Conservation (phyloP, 1,284 basidiomycete species). For the Puccinia triticina region DNA sequence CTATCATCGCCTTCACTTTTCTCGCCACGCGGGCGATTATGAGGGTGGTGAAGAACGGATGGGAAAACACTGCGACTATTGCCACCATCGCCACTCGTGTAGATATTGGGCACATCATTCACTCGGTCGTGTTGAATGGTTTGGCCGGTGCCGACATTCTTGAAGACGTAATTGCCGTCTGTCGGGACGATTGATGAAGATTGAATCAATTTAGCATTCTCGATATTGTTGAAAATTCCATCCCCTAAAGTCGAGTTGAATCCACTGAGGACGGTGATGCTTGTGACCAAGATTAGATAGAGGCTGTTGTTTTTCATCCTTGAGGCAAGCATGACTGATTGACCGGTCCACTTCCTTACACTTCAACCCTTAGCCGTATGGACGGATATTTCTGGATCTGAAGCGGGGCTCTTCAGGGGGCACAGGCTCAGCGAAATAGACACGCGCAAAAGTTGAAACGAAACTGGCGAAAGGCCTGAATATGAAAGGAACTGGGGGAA, state of each 20-base stretch:
- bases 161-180: constrained; percentile 42
- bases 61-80: not conserved
- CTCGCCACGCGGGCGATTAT: not conserved
- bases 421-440: no score
- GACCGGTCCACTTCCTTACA: no score
- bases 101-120: constrained; percentile 47
- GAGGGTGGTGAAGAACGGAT: not conserved
- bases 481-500: no score
- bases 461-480: no score
- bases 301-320: not conserved
- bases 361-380: no score
- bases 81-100: constrained; percentile 13
- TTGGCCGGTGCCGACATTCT: constrained; percentile 31
- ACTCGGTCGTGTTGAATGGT: constrained; percentile 42
- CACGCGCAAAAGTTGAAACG: no score
- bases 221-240: constrained; percentile 45
- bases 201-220: constrained; percentile 45
- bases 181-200: constrained; percentile 34
- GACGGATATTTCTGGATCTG: no score
- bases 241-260: constrained; percentile 18
- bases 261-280: not conserved
- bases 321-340: not conserved
- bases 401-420: no score
- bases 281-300: constrained; percentile 7
- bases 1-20: constrained; percentile 3